Evolutionary conservation across 768 basidiomycete species (phyloP), one percentile per base, ranked within the genome.

Genomic region (Rhizopogon vesiculosus): DNA sequence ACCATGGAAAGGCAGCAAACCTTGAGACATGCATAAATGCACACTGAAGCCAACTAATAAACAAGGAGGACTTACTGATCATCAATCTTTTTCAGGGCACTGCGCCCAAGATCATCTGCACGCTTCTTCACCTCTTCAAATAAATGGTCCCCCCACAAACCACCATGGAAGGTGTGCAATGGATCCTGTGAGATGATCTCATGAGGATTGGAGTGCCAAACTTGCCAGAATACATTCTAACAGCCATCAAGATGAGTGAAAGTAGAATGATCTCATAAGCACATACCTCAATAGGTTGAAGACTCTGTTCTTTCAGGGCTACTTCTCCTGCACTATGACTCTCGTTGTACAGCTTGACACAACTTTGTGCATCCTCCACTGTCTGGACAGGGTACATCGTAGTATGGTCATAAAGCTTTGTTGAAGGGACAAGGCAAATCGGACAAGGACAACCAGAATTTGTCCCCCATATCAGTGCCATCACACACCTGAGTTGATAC

Each of bases 201-300:
- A 51, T 72, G 59, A 19, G 71, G 68, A 56, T 77, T 69, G 5
- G 69, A 73, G 54, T 69, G 48, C 12, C 44, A 45, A 7, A 78
- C 42, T 0, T 33, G 41, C 74, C 73, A 77, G 59, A 77, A 78
- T 9, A 67, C 66, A 62, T 76, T 78, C 74, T 76, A 25, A 3
- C 15, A 18, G 19, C 5, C 9, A 31, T 31, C 31, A 4, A 7
- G 31, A 31, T 31, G 31, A 7, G 54, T 55, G 74, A 73, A 35
- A 69, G 58, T 7, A 25, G 22, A 25, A 25, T 25, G 22, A 25
- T 25, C 65, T 29, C 59, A 60, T 61, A 76, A 76, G 29, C 76
- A 66, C 38, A 52, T 2, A 63, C 61, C 42, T 51, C 46, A n/a
- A 60, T 22, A 3, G 53, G 41, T 16, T 59, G 58, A 10, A 66